Base-by-base conservation (phyloP, 306 rosid species). In the Quillaja saponaria region DNA sequence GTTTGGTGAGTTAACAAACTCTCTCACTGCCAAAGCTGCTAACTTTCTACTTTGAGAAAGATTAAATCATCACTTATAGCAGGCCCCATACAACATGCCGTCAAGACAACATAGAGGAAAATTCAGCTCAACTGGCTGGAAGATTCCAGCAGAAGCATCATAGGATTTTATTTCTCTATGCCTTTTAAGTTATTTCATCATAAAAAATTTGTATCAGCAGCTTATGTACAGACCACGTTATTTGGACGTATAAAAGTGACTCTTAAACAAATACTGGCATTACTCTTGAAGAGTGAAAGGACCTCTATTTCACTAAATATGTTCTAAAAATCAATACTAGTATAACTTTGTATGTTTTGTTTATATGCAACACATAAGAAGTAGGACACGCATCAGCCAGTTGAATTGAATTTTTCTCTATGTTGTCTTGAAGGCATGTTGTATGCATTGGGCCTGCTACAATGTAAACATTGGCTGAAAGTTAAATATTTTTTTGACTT, bases 401-500 rank as follows among this genome's bases (percentile, higher is more conserved):
- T 33, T 25, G 52, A 51, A 62, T 35, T 38, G 49, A 12, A 17
- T 41, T 15, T 41, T 66, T 13, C 7, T 13, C 41, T 46, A n/a
- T 38, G 14, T 7, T 45, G 1, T 7, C 16, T 4, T n/a, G 13
- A 52, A 52, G 58, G 58, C 39, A 3, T 66, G 31, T 42, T 66
- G 20, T 8, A 64, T 19, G 13, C 40, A 33, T 66, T 47, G 11
- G 20, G 39, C 12, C 10, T 45, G 48, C 38, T 46, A 21, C 55
- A 61, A 66, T 52, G 48, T 49, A 62, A 78, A 25, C 53, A 52
- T 56, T 68, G 28, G 34, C 67, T 15, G 34, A 4, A 25, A 25
- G 3, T 25, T 25, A 25, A 25, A 25, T 49, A 55, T 53, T 31
- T 55, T 33, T 61, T 47, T 58, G 60, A 42, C n/a, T 4, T 40